Base-by-base conservation (phyloP, 352 stramenopile species). In the Phytophthora parvispora region DNA sequence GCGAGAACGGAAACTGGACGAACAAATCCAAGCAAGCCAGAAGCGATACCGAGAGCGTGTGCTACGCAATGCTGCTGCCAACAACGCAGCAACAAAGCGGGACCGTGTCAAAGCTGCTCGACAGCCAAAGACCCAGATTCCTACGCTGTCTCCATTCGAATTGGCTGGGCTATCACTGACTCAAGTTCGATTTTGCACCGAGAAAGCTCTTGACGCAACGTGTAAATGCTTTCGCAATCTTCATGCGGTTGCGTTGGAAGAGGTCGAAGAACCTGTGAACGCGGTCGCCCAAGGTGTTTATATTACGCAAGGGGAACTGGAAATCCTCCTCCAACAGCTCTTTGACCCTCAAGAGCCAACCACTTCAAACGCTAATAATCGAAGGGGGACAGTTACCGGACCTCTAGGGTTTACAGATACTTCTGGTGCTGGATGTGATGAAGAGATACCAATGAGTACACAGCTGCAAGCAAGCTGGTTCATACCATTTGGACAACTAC, bases 391-490 rank as follows among this genome's bases (percentile, higher is more conserved):
- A 29, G 9, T 78, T 22, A 34, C 43, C 8, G n/a, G 20, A 22
- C 47, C 49, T 55, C 42, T 75, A 25, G 51, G 32, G 4, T 80
- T 74, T 18, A 20, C 47, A 18, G 34, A 74, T 20, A 51, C 24
- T 10, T 13, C 10, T 5, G 24, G 59, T 1, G 60, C 72, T 24
- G 75, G 15, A 0, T 7, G 28, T 27, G 18, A 18, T 15, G 50
- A 60, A 34, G 43, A 31, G 8, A 69, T 80, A 34, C 40, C 71
- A 12, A 67, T 80, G 55, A 55, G 54, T 22, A 77, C 55, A 20
- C 71, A 84, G 15, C 61, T 91, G 1, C 70, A 82, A 60, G 77
- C 81, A 13, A 90, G 79, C 32, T 91, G 84, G 84, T 88, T 91
- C 53, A 43, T 91, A n/a, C 83, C 83, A 10, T 89, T 93, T 16